A percentile compares a stretch with the other conserved stretches of the same genome.
These are phyloP conservation scores for Lachancea lanzarotensis DNA, from an alignment of 805 yeast species.

Conservation along the genomic window DNA sequence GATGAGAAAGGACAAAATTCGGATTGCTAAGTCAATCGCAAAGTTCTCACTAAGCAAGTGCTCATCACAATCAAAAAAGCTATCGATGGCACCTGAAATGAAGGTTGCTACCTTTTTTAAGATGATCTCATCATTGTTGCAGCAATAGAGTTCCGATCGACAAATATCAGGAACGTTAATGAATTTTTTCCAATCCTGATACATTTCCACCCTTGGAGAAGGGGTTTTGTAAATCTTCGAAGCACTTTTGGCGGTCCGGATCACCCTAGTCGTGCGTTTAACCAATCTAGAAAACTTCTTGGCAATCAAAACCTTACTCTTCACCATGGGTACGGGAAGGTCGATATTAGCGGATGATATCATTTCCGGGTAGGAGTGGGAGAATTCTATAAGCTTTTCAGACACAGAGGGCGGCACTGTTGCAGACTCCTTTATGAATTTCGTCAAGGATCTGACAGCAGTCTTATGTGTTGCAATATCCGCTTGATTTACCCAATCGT, in stretches of 20 bases:
- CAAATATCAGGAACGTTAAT: slow-evolving; percentile 32
- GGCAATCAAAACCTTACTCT: slow-evolving; percentile 49
- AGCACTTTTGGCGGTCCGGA: slow-evolving; percentile 48
- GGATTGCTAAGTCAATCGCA: slow-evolving; percentile 31
- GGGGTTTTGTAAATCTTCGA: slow-evolving; percentile 37
- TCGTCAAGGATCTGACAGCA: slow-evolving; percentile 53
- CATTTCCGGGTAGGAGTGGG: slow-evolving; percentile 42
- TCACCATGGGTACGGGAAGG: slow-evolving; percentile 45
- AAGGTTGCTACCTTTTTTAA: slow-evolving; percentile 2
- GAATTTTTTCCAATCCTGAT: slow-evolving; percentile 47
- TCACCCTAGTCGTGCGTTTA: slow-evolving; percentile 47
- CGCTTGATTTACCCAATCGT: slow-evolving; percentile 61
- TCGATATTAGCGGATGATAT: slow-evolving; percentile 36
- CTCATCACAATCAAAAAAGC: slow-evolving; percentile 3
- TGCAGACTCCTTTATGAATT: slow-evolving; percentile 46
- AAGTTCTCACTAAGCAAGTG: not conserved
- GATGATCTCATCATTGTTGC: slow-evolving; percentile 28
- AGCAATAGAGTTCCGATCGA: slow-evolving; percentile 9
- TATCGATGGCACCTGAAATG: not conserved
- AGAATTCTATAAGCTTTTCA: slow-evolving; percentile 47
- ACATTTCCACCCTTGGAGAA: slow-evolving; percentile 36
- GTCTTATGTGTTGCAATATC: slow-evolving; percentile 56
- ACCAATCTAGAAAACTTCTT: slow-evolving; percentile 47
- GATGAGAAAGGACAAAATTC: slow-evolving; percentile 38
- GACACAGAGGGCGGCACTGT: slow-evolving; percentile 53